phyloP scores from a whole-genome alignment of 2,329 filamentous ascomycete species.

The Hypoxylon sp. region DNA sequence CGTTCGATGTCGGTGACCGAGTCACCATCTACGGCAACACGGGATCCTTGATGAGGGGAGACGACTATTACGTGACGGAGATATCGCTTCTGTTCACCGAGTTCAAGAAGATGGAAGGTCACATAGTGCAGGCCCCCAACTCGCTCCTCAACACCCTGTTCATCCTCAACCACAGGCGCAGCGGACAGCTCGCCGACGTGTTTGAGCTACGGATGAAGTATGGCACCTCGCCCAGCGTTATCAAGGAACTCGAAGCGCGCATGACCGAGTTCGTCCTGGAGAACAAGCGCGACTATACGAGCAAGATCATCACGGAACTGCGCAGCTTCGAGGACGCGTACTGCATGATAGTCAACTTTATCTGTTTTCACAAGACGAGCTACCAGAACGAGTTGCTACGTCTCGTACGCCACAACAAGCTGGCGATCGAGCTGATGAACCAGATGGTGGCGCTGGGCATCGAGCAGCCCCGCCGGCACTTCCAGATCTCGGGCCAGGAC shows the following conservation, averaged over 20 bases:
- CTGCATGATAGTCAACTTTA: conserved; percentile 85
- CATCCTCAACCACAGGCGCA: conserved; percentile 92
- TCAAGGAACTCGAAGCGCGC: conserved; percentile 79
- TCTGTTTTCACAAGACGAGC: conserved; percentile 98
- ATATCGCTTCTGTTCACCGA: conserved; percentile 93
- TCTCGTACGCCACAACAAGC: conserved; percentile 90
- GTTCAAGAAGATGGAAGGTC: conserved; percentile 98
- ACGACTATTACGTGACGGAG: conserved; percentile 96
- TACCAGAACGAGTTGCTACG: conserved; percentile 95
- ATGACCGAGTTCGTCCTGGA: conserved; percentile 83
- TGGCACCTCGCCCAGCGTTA: conserved; percentile 81
- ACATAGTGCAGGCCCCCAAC: conserved; percentile 95
- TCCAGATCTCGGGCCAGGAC: conserved; percentile 71
- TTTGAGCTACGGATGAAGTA: conserved; percentile 87
- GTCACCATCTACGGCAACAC: conserved; percentile 92
- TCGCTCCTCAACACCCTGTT: conserved; percentile 91
- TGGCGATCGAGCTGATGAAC: conserved; percentile 89
- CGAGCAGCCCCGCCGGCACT: conserved; percentile 79
- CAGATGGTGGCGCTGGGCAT: conserved; percentile 85
- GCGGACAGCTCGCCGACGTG: conserved; percentile 85
- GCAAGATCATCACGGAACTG: conserved; percentile 86
- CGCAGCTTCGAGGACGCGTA: conserved; percentile 82
- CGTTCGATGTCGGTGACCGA: conserved; percentile 94
- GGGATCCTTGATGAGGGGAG: conserved; percentile 77
- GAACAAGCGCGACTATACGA: conserved; percentile 90